Conservation (phyloP, 768 basidiomycete species). For the Mycena floridula region DNA sequence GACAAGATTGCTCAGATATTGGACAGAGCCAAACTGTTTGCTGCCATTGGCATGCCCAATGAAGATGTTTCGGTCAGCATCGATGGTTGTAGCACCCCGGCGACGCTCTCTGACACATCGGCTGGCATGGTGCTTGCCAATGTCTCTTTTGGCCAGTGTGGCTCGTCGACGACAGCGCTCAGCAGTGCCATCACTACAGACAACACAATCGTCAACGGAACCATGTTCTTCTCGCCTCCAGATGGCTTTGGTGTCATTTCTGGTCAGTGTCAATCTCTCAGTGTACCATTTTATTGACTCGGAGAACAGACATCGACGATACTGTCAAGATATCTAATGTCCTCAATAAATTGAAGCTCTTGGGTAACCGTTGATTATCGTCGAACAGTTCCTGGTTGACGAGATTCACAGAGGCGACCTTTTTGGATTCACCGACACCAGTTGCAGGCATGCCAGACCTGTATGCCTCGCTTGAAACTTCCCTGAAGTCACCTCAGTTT, state of each 20-base stretch:
- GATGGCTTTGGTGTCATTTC: slow-evolving; percentile 38
- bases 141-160: slow-evolving; percentile 26
- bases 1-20: slow-evolving; percentile 19
- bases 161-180: slow-evolving; percentile 8
- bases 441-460: slow-evolving; percentile 42
- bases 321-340: slow-evolving; percentile 37
- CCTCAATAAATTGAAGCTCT: slow-evolving; percentile 25
- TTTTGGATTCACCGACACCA: slow-evolving; percentile 31
- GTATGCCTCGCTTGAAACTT: slow-evolving; percentile 28
- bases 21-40: slow-evolving; percentile 27
- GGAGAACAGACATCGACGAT: slow-evolving; percentile 33
- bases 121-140: slow-evolving; percentile 27
- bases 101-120: slow-evolving; percentile 22
- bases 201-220: slow-evolving; percentile 18
- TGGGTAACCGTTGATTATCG: too few species aligned
- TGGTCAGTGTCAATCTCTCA: slow-evolving; percentile 18
- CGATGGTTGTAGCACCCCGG: slow-evolving; percentile 22
- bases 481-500: slow-evolving; percentile 32
- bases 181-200: slow-evolving; percentile 10
- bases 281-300: neutral
- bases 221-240: slow-evolving; percentile 28
- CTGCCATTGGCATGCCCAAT: slow-evolving; percentile 23
- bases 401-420: slow-evolving; percentile 33
- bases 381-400: too few species aligned
- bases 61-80: slow-evolving; percentile 26